Evolutionary conservation across 495 filamentous ascomycete species (phyloP), one percentile per base, ranked within the genome.

Genomic region (Hypomontagnella monticulosa): DNA sequence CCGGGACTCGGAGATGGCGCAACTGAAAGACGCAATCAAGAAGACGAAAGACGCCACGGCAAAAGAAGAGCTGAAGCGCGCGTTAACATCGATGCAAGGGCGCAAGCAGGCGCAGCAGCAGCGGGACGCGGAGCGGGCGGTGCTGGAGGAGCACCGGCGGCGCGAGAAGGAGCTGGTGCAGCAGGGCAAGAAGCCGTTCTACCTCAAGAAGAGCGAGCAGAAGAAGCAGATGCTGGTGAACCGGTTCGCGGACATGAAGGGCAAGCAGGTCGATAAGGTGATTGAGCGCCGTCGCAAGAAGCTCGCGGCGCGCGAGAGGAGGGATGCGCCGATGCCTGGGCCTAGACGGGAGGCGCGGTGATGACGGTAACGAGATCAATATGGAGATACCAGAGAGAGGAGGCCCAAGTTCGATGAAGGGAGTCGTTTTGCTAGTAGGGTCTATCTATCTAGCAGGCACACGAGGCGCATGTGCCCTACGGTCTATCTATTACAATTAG

Each of bases 141-240:
- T 97, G 8, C 53, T 91, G 33, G 79, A 83, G 23, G 85, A 89
- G 74, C 93, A 97, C 75, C 85, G 89, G 65, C 87, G 84, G 78
- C 80, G 87, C 70, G 95, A 99, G 84, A 91, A 91, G 77, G 89
- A 93, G 75, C 75, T 89, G 54, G 86, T 98, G 27, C 84, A 82
- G 67, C 85, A 93, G 78, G 95, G 95, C 18, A 97, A 98, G 86
- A 88, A 87, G 81, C 93, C 94, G 4, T 99, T 93, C 72, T 97
- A 89, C 73, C 79, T 97, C 64, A 98, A 98, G 85, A 87, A 89
- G 77, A 87, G 85, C 59, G 93, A 97, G 78, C 83, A 93, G 78
- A 97, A 96, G 87, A 93, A 93, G 78, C 76, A 87, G 73, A 80
- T 92, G 27, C 77, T 97, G 58, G 75, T 91, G 62, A 88, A 96